Evolutionary conservation across 2,329 filamentous ascomycete species (phyloP), one percentile per base, ranked within the genome.

Genomic region (Didymella lethalis): DNA sequence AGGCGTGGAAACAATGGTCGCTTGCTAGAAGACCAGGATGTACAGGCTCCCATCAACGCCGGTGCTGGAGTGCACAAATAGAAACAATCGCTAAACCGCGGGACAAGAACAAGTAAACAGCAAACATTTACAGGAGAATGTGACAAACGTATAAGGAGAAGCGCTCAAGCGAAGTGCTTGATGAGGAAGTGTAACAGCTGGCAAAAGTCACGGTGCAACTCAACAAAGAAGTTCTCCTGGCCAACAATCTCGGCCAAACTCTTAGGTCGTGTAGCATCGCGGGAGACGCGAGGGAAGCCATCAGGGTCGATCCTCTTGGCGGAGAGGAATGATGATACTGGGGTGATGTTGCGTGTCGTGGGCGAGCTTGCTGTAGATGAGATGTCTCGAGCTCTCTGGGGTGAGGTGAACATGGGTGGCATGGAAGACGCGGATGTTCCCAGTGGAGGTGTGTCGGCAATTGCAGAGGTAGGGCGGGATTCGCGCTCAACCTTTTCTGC

Each of bases 171-270:
- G 48, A 75, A 78, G 44, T 78, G 75, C 64, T 76, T 76, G 63
- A 78, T 77, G 23, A 78, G 72, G 14, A 67, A 69, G 55, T 76
- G 71, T 25, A 79, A 66, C 18, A 79, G 68, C 55, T 69, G 64
- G 64, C 72, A 75, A 69, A 87, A 86, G 53, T 82, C 77, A 31
- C 80, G 80, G 69, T 87, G 85, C 8, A 86, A 72, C 62, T 85
- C 82, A 11, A 85, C 81, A 64, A 87, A 87, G 64, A 87, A 83
- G 71, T 82, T 81, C 57, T 85, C 83, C 55, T 85, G 83, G 36
- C 84, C 85, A 6, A 85, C 82, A 48, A 87, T 85, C 67, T 87
- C 85, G 14, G 82, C 80, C n/a, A 87, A 74, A 54, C 82, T 84
- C 61, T 85, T 81, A 23, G 84, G 83, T 47, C 82, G 81, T 65